These are phyloP conservation scores for Phytophthora cactorum DNA, from an alignment of 352 stramenopile genomes.

Conservation along the genomic window DNA sequence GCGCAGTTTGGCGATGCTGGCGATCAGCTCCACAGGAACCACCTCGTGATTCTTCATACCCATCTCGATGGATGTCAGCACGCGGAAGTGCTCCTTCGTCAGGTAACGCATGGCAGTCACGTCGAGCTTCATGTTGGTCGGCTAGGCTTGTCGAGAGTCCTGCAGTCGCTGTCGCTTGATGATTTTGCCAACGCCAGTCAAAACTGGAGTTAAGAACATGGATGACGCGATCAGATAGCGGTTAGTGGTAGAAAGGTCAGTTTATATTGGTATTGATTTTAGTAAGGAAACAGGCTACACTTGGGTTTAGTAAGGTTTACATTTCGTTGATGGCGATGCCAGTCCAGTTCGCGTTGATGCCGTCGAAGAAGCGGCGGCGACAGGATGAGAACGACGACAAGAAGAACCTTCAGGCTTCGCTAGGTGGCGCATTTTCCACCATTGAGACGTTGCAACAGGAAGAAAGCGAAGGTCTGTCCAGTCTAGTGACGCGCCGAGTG, in stretches of 20 bases:
- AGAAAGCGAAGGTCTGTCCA: not conserved
- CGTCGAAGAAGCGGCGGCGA: slow-evolving; percentile 44
- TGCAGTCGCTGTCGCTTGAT: slow-evolving; percentile 7
- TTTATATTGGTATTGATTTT: not conserved
- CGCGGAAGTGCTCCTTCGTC: slow-evolving; percentile 97
- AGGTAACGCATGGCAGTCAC: slow-evolving; percentile 94
- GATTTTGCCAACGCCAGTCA: slow-evolving; percentile 24
- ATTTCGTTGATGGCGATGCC: slow-evolving; percentile 1
- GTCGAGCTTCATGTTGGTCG: slow-evolving; percentile 90
- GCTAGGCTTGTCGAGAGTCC: not conserved
- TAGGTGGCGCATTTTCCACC: slow-evolving; percentile 15
- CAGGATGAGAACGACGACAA: not conserved
- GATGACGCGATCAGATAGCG: not conserved
- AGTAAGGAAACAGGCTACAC: not conserved
- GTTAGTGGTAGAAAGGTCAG: not conserved
- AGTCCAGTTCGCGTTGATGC: slow-evolving; percentile 39
- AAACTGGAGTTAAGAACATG: slow-evolving; percentile 6
- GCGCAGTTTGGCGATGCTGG: slow-evolving; percentile 96
- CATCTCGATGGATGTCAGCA: slow-evolving; percentile 99
- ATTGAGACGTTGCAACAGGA: slow-evolving; percentile 13
- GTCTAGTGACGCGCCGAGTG: slow-evolving; percentile 23
- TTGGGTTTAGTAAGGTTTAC: too few relatives aligned
- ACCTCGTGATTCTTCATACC: slow-evolving; percentile 99
- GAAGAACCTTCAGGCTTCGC: not conserved
- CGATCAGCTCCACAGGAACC: slow-evolving; percentile 97